Percentiles rank a stretch among this genome's conserved stretches.
Conservation (phyloP, 169 alveolate genomes). For the Eimeria brunetti region DNA sequence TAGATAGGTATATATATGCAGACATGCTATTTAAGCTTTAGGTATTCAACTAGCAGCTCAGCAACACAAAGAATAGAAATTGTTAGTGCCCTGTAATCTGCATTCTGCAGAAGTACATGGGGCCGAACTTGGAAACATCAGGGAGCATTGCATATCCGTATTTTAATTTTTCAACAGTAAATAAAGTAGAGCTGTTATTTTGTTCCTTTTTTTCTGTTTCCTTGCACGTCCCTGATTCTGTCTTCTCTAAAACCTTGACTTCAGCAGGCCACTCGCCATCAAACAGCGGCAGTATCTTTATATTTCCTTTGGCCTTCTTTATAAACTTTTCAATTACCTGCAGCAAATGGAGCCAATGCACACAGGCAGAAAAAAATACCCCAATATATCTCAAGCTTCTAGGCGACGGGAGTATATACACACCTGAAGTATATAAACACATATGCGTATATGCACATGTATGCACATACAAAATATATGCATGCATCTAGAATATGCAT, state of each 20-base stretch:
- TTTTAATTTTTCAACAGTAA: constrained; percentile 34
- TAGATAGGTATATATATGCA: too few relatives aligned
- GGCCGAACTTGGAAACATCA: constrained; percentile 59
- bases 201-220: background rate
- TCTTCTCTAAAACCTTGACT: constrained; percentile 3
- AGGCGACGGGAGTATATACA: too few relatives aligned
- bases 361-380: background rate
- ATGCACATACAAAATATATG: too few relatives aligned
- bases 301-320: constrained; percentile 32
- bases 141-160: constrained; percentile 67
- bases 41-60: background rate
- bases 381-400: background rate
- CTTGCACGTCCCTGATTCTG: background rate
- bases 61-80: background rate
- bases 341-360: background rate
- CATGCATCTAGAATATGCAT: too few relatives aligned
- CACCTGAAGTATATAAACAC: too few relatives aligned
- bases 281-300: constrained; percentile 47
- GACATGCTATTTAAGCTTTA: too few relatives aligned
- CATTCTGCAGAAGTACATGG: constrained; percentile 72
- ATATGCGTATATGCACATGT: background rate
- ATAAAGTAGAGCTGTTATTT: background rate
- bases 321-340: constrained; percentile 68
- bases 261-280: constrained; percentile 70
- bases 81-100: constrained; percentile 28